Evolutionary conservation across 768 basidiomycete species (phyloP).

Genomic region (Dictyophora rubrovolvata): DNA sequence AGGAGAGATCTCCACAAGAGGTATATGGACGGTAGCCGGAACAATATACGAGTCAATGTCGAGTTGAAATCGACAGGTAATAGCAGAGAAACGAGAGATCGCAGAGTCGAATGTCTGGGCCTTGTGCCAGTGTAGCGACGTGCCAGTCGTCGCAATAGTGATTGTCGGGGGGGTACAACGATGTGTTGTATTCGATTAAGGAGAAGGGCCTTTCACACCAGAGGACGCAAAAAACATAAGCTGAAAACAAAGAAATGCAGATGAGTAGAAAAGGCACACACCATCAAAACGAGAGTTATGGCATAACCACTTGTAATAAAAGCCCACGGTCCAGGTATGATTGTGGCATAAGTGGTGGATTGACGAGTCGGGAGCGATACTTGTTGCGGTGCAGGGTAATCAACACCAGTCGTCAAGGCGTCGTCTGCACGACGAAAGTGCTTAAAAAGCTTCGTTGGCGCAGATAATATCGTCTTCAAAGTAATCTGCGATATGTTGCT

Average conservation of each 20-base stretch:
- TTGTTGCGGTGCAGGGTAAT: not conserved
- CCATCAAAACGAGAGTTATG: constrained; percentile 56
- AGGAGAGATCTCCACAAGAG: constrained; percentile 45
- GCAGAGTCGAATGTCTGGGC: constrained; percentile 14
- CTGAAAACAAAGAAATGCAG: not conserved
- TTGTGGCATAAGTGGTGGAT: constrained; percentile 13
- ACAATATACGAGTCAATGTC: constrained; percentile 43
- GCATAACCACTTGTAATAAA: constrained; percentile 72
- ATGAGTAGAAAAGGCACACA: constrained; percentile 20
- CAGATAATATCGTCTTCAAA: constrained; percentile 25
- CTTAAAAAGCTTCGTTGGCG: constrained; percentile 30
- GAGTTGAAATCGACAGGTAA: constrained; percentile 57
- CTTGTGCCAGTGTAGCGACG: constrained; percentile 7
- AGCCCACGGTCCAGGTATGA: constrained; percentile 52
- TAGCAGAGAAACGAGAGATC: constrained; percentile 27
- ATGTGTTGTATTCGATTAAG: constrained; percentile 72
- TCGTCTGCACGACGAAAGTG: constrained; percentile 29
- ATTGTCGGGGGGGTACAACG: constrained; percentile 52
- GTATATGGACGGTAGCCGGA: constrained; percentile 58
- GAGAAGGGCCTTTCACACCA: constrained; percentile 41
- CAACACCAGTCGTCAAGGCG: constrained; percentile 15
- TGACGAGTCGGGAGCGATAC: constrained; percentile 6
- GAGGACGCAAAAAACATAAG: not conserved
- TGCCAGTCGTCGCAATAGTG: constrained; percentile 17
- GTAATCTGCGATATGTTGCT: not conserved